Percentiles rank a stretch among this genome's conserved stretches.
These are phyloP conservation scores for Hygrophila difformis DNA, from an alignment of 257 asterid genomes.

Conservation along the genomic window DNA sequence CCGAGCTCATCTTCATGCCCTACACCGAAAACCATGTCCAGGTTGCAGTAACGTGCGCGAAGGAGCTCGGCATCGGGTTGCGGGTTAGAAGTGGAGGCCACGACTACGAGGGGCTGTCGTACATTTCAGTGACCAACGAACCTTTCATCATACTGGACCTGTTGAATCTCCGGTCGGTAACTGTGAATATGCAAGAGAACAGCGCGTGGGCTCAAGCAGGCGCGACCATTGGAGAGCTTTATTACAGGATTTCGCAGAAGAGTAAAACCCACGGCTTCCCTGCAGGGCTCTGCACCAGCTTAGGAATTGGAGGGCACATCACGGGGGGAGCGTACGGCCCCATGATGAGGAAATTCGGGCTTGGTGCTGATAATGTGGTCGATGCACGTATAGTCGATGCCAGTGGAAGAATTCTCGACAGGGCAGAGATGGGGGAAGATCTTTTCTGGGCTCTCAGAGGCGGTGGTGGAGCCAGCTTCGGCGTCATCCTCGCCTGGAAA, in stretches of 20 bases:
- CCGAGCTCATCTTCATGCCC: constrained; percentile 8
- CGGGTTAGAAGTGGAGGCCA: constrained; percentile 23
- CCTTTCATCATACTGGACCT: constrained; percentile 19
- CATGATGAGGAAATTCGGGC: constrained; percentile 21
- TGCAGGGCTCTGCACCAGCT: constrained; percentile 35
- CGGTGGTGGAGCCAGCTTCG: constrained; percentile 43
- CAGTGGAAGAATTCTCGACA: constrained; percentile 21
- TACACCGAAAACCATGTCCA: constrained; percentile 10
- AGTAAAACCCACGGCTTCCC: constrained; percentile 22
- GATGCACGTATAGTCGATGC: constrained; percentile 30
- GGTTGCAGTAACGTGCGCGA: constrained; percentile 16
- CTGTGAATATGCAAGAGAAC: constrained; percentile 8
- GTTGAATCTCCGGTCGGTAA: neutral
- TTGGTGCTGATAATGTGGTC: constrained; percentile 29
- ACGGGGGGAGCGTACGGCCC: constrained; percentile 30
- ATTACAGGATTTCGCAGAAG: constrained; percentile 12
- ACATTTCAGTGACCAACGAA: constrained; percentile 2
- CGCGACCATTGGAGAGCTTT: constrained; percentile 13
- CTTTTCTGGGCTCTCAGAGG: constrained; percentile 48
- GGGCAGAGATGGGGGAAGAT: constrained; percentile 39
- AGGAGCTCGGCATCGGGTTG: constrained; percentile 16
- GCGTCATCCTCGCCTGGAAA: constrained; percentile 29
- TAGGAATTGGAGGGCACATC: constrained; percentile 47
- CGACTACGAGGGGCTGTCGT: constrained; percentile 21
- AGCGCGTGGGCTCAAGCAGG: constrained; percentile 22